Evolutionary conservation across 1,139 yeast genomes (phyloP).

Genomic region (Candida tropicalis): DNA sequence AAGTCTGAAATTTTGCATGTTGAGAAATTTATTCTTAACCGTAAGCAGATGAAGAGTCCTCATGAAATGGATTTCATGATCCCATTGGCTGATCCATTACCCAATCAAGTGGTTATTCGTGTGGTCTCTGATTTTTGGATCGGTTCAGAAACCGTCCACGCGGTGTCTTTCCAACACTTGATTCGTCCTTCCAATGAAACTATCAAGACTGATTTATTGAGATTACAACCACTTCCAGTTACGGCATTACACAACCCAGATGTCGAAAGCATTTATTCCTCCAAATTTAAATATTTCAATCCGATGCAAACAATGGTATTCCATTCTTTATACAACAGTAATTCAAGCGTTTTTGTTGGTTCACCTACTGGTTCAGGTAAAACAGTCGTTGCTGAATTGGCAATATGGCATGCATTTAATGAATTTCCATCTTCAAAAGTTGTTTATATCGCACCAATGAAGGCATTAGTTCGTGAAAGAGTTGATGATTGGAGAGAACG

Average conservation of each 20-base stretch:
- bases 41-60: constrained; percentile 53
- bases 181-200: constrained; percentile 89
- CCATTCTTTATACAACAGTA: constrained; percentile 80
- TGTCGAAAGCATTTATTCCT: constrained; percentile 67
- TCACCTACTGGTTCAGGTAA: constrained; percentile 99
- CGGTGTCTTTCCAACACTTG: constrained; percentile 88
- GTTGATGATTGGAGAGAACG: constrained; percentile 92
- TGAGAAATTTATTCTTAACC: constrained; percentile 73
- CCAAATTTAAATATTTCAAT: constrained; percentile 81
- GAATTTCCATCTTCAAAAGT: constrained; percentile 81
- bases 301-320: constrained; percentile 99
- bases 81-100: constrained; percentile 85
- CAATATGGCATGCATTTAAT: constrained; percentile 93
- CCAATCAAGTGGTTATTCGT: constrained; percentile 81
- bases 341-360: constrained; percentile 86
- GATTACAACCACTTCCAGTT: constrained; percentile 84
- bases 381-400: constrained; percentile 94
- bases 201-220: constrained; percentile 74
- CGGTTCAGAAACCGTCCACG: constrained; percentile 76
- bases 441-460: constrained; percentile 98
- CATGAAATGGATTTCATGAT: constrained; percentile 91
- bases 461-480: constrained; percentile 94
- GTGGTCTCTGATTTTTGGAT: constrained; percentile 87
- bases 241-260: constrained; percentile 72
- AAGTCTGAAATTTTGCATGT: constrained; percentile 76